Base-by-base conservation (phyloP, 495 filamentous ascomycete genomes). In the Tuber calosporum region DNA sequence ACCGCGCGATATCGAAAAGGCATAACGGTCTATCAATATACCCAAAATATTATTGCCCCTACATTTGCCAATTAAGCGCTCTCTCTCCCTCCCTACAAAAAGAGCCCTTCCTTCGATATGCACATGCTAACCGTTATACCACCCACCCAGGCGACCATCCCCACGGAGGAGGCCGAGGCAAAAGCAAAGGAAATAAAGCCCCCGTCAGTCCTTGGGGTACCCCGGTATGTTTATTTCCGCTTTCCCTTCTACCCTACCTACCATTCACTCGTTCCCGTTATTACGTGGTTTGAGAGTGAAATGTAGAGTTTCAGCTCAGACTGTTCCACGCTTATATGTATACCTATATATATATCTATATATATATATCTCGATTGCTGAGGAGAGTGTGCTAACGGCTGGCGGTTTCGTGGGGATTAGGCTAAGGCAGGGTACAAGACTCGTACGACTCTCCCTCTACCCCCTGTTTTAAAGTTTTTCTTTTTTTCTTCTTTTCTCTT, bases 371-470 rank as follows among this genome's bases (percentile, higher is more conserved):
- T 15, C 39, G 40, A 75, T 69, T 30, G 70, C 83, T 87, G 69
- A 86, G 81, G 8, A 37, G 36, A 30, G n/a, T 40, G 37, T 71
- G 53, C 53, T 62, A 62, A 62, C 53, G 53, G 53, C 30, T 34
- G 26, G 53, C 4, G 26, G 53, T 62, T 62, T 62, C 15, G 13
- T 34, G 53, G 26, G 53, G 5, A 62, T 62, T 70, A 80, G 94
- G 88, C 95, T 82, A 99, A 99, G 88, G 90, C 91, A 78, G 95
- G 95, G 58, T 98, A 92, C 88, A 99, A 98, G 87, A 99, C 95
- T 70, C 89, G 95, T 74, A 89, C 22, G 71, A 58, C 15, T 40
- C 9, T n/a, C 68, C 34, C 38, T 37, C 43, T 58, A 38, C 37
- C 37, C 30, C n/a, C 15, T 48, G 37, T 48, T 30, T 42, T n/a